These are phyloP conservation scores for Tephrocybe sp. DNA, from an alignment of 768 basidiomycete species.

Conservation along the genomic window DNA sequence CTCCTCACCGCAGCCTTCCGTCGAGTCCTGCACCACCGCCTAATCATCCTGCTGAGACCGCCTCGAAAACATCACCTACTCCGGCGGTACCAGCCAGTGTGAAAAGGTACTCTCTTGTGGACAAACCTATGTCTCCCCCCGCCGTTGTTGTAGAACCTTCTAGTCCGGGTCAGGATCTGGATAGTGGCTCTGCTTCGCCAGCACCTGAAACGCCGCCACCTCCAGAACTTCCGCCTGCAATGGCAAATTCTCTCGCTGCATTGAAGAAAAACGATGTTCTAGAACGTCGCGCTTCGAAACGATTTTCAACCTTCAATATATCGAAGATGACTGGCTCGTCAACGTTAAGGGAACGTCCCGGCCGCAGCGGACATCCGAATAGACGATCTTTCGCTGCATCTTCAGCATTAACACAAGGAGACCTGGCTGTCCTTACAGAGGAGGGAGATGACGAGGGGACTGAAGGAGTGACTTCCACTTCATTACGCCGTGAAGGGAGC, in stretches of 20 bases:
- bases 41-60: conserved; percentile 9
- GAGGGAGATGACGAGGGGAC: conserved; percentile 59
- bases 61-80: conserved; percentile 24
- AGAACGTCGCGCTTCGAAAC: conserved; percentile 90
- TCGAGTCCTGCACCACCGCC: conserved; percentile 5
- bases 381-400: conserved; percentile 66
- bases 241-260: conserved; percentile 82
- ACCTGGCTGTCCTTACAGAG: conserved; percentile 72
- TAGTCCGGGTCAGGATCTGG: conserved; percentile 38
- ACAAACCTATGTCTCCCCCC: conserved; percentile 52
- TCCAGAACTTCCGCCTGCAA: conserved; percentile 48
- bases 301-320: conserved; percentile 93
- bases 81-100: conserved; percentile 60
- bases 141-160: conserved; percentile 52
- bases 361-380: conserved; percentile 48
- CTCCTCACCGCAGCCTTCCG: conserved; percentile 7
- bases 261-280: conserved; percentile 83
- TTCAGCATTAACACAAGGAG: conserved; percentile 61
- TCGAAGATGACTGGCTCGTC: conserved; percentile 82
- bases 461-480: conserved; percentile 16
- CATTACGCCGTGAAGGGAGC: conserved; percentile 25
- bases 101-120: conserved; percentile 78
- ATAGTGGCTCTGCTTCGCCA: conserved; percentile 32
- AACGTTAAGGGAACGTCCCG: conserved; percentile 44
- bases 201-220: conserved; percentile 38